phyloP scores from a whole-genome alignment of 768 basidiomycete species.

The Inosperma sp. region DNA sequence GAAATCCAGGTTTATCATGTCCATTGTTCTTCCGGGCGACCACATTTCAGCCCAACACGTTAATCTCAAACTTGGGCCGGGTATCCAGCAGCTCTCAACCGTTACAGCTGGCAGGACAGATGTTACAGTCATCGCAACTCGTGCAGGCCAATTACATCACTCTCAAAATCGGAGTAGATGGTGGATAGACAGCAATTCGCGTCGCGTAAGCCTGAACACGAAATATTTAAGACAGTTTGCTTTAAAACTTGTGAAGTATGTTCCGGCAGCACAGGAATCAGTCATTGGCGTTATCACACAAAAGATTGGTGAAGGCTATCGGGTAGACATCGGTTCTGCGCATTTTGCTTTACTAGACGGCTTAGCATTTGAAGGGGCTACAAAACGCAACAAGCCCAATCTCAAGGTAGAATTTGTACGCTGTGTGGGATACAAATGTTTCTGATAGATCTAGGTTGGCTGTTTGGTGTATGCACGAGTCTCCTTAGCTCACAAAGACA shows the following conservation, averaged over 20 bases:
- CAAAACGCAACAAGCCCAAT: slow-evolving; percentile 90
- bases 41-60: slow-evolving; percentile 65
- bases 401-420: slow-evolving; percentile 62
- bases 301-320: slow-evolving; percentile 82
- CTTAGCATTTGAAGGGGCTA: slow-evolving; percentile 93
- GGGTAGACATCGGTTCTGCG: slow-evolving; percentile 90
- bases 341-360: slow-evolving; percentile 83
- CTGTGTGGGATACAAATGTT: background rate
- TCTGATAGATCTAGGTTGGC: slow-evolving; percentile 58
- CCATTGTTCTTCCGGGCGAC: slow-evolving; percentile 77
- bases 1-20: slow-evolving; percentile 27
- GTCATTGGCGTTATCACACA: slow-evolving; percentile 82
- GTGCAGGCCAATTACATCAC: slow-evolving; percentile 65
- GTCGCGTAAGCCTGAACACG: slow-evolving; percentile 57
- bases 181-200: slow-evolving; percentile 86
- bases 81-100: slow-evolving; percentile 51
- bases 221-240: background rate
- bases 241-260: slow-evolving; percentile 48
- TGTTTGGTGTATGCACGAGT: slow-evolving; percentile 88
- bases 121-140: slow-evolving; percentile 50
- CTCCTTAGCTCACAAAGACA: slow-evolving; percentile 91
- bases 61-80: slow-evolving; percentile 85
- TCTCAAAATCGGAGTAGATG: slow-evolving; percentile 70
- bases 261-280: slow-evolving; percentile 84
- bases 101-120: slow-evolving; percentile 26